Evolutionary conservation across 345 rosid species (phyloP), one percentile per base, ranked within the genome.

Genomic region (Brassica incana): DNA sequence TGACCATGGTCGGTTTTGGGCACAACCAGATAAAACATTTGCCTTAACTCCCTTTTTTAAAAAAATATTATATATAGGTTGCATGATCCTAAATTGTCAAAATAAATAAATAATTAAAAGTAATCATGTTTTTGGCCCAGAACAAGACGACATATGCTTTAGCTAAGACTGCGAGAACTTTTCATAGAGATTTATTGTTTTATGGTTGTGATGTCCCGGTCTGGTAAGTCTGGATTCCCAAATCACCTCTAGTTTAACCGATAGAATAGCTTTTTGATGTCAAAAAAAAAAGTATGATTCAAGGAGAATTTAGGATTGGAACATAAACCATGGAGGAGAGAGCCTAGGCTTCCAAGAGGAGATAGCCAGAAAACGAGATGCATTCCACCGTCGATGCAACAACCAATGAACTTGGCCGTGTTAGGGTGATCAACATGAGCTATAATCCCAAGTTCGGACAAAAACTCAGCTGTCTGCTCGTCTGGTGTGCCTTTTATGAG

Each of bases 391-490:
- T 95, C 99, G 71, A 87, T 82, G 77, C 96, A 86, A 45, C 92
- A 91, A 0, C 99, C 99, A 11, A 95, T 84, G 81, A 95, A 86
- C 82, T 88, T 95, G n/a, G 99, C 99, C 0, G 90, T 91, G 77
- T 92, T 92, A 0, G 92, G 97, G 84, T 95, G 99, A 77, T 92
- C 82, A 45, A 95, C 83, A 83, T 95, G 94, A 48, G 97, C 99
- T 83, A 95, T 85, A 30, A 90, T 83, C 35, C 99, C 99, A 3
- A 95, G 80, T 81, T 95, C 99, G 2, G 92, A 89, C 33, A 95
- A 85, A 72, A 95, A 95, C 56, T 80, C 83, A 1, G 87, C 40
- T 16, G 89, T 89, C 69, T 79, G 84, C 78, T 95, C 99, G 23
- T 91, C 92, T 0, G 83, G 69, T 18, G 92, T 88, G 69, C 99